Evolutionary conservation across 768 basidiomycete genomes (phyloP), one percentile per base, ranked within the genome.

Genomic region (Calvatia gigantea): DNA sequence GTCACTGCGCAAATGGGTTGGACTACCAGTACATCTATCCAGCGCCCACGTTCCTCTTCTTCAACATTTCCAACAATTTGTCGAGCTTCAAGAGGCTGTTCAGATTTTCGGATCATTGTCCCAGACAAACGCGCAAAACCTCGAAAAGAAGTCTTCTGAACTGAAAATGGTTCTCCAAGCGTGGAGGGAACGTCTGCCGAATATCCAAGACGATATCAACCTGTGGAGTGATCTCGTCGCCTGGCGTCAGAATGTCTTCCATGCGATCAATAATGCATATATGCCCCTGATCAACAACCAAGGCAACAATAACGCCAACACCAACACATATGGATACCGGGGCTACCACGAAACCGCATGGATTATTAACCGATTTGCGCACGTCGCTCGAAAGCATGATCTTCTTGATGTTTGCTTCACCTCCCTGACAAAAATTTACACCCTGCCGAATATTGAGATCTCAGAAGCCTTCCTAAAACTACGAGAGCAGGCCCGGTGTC

Each of bases 331-430:
- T 65, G 96, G 94, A 6, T 98, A 93, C 67, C 84, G 97, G 48
- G 97, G 97, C 6, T 98, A 92, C 69, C 97, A 99, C 66, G 97
- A 99, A 75, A 98, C 94, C 0, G 97, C 97, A 6, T 99, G 97
- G 97, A 98, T 97, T 66, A 98, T 98, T 75, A 99, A 99, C 68
- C 88, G 97, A 14, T 98, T 99, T 66, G 97, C 97, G 7, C 96
- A 99, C 71, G 94, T 98, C 52, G 97, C 97, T 19, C 82, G 97
- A 56, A 96, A 98, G 71, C 97, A 99, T 65, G 91, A 95, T 58
- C 80, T 99, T 6, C 79, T 95, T 42, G 97, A 99, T 45, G 97
- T 97, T 37, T 98, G 97, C 75, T 93, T 92, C 73, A 91, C 82
- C 4, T 90, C 91, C 1, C 78, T 99, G 64, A 94, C 89, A 69